These are phyloP conservation scores for Escallonia rubra DNA, from an alignment of 129 eudicot genomes.

Conservation along the genomic window DNA sequence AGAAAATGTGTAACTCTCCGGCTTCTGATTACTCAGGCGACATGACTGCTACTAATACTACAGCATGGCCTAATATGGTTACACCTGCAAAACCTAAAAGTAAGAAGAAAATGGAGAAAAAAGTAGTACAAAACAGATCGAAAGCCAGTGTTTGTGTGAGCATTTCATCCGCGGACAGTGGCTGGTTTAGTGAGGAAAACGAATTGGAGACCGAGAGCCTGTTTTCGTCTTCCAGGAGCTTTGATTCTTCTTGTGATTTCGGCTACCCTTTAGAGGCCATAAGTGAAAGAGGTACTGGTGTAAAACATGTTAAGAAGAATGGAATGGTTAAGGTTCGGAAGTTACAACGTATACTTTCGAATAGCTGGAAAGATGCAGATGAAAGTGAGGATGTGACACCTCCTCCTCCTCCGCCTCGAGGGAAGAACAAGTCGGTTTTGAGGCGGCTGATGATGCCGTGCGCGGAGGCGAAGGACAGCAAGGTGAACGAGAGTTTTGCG, in stretches of 20 bases:
- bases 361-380: constrained; percentile 7
- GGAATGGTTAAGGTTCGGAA: constrained; percentile 4
- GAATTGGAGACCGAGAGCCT: constrained; percentile 21
- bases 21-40: constrained; percentile 8
- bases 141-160: constrained; percentile 1
- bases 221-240: constrained; percentile 21
- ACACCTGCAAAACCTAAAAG: constrained; percentile 3
- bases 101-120: background rate
- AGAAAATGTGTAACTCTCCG: constrained; percentile 13
- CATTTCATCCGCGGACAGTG: constrained; percentile 19
- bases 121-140: background rate
- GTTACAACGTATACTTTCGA: constrained; percentile 6
- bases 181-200: constrained; percentile 26
- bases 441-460: too few species aligned
- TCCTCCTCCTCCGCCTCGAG: too few species aligned
- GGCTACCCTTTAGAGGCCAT: background rate
- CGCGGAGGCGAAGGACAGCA: constrained; percentile 17
- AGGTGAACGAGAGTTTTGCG: constrained; percentile 44
- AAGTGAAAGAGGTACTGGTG: background rate
- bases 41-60: background rate
- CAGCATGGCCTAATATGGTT: background rate
- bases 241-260: constrained; percentile 15
- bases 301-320: background rate
- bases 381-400: background rate
- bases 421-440: too few species aligned